A percentile compares a stretch with the other conserved stretches of the same genome.
These are phyloP conservation scores for Lachnellula hyalina DNA, from an alignment of 2,329 filamentous ascomycete genomes.

Conservation along the genomic window DNA sequence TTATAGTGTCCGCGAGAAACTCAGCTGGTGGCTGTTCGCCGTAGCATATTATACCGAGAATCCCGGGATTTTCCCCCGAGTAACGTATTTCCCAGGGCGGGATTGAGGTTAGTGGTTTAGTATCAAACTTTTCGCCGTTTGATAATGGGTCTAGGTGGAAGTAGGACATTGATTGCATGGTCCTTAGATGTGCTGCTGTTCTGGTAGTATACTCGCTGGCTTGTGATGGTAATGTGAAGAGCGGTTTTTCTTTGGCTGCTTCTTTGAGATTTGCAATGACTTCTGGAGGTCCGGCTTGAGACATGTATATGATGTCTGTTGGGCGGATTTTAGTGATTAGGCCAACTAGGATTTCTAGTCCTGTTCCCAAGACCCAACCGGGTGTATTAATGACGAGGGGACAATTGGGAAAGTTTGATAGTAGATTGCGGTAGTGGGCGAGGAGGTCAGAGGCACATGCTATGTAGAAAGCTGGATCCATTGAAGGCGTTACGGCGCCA, in stretches of 20 bases:
- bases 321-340: conserved; percentile 51
- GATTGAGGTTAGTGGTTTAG: conserved; percentile 49
- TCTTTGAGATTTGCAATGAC: conserved; percentile 48
- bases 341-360: conserved; percentile 57
- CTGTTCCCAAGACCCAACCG: conserved; percentile 68
- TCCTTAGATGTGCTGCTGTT: conserved; percentile 60
- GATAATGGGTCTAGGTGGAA: conserved; percentile 50
- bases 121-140: conserved; percentile 31
- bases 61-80: conserved; percentile 41
- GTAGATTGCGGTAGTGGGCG: conserved; percentile 46
- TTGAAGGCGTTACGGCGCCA: conserved; percentile 58
- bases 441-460: conserved; percentile 60
- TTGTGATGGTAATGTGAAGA: conserved; percentile 55
- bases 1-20: conserved; percentile 59
- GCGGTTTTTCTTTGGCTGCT: conserved; percentile 34
- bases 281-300: conserved; percentile 54
- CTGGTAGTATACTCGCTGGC: conserved; percentile 49
- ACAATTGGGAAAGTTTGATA: conserved; percentile 35
- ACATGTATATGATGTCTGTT: conserved; percentile 64
- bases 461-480: conserved; percentile 62
- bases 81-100: conserved; percentile 61
- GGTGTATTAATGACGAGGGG: conserved; percentile 70
- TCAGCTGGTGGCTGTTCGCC: conserved; percentile 56
- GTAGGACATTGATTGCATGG: conserved; percentile 77
- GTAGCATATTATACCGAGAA: conserved; percentile 64